These are phyloP conservation scores for Thymus quinquecostatus DNA, from an alignment of 257 asterid genomes.

Conservation along the genomic window DNA sequence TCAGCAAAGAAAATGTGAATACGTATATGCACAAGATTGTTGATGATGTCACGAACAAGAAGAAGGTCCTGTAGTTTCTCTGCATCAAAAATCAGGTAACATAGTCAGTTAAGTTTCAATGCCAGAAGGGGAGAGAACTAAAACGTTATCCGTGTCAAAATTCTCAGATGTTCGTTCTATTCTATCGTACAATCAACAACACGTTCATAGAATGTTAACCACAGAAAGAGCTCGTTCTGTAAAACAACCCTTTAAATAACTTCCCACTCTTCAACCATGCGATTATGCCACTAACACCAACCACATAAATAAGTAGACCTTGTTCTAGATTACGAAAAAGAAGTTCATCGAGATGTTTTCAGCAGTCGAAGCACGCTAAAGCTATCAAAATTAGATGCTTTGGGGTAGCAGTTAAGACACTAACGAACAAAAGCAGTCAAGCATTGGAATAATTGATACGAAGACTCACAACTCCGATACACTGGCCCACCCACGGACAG, in stretches of 20 bases:
- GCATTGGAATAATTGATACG: background rate
- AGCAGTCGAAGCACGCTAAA: background rate
- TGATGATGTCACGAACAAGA: constrained; percentile 73
- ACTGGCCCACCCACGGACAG: constrained; percentile 98
- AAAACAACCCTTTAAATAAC: too few species aligned
- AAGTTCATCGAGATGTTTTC: too few species aligned
- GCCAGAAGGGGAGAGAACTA: background rate
- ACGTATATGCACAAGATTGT: constrained; percentile 79
- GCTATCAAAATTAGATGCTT: background rate
- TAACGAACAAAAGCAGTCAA: background rate
- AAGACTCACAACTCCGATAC: constrained; percentile 78
- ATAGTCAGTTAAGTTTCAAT: constrained; percentile 23
- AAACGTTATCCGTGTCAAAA: background rate
- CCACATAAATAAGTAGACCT: too few species aligned
- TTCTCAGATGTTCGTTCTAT: background rate
- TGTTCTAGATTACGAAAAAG: too few species aligned
- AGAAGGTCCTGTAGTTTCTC: constrained; percentile 86
- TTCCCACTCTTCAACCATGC: too few species aligned
- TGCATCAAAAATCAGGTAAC: constrained; percentile 44
- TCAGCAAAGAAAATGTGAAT: constrained; percentile 80
- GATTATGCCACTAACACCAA: too few species aligned
- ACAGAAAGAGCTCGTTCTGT: background rate
- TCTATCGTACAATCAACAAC: background rate
- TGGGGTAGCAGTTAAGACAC: background rate
- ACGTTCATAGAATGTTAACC: too few species aligned